A percentile compares a stretch with the other conserved stretches of the same genome.
phyloP scores from a whole-genome alignment of 2,329 filamentous ascomycete genomes.

The Pseudogymnoascus sp. region DNA sequence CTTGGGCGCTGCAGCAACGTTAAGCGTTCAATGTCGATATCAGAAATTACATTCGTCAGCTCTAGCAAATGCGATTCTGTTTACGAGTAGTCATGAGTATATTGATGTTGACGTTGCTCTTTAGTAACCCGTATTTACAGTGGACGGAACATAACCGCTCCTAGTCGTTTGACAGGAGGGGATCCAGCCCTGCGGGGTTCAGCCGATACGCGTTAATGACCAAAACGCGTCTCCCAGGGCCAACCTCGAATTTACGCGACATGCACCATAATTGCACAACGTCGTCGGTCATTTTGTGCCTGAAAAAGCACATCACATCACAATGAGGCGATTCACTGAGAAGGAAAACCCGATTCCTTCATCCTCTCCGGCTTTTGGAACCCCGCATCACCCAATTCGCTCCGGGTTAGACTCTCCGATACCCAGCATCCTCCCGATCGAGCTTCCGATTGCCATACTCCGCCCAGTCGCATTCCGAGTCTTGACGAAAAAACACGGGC shows the following conservation, averaged over 20 bases:
- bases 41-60: background rate
- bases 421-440: constrained; percentile 67
- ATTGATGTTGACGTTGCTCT: background rate
- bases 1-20: background rate
- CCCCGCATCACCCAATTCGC: constrained; percentile 71
- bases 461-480: constrained; percentile 88
- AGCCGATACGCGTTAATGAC: background rate
- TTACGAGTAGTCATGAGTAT: background rate
- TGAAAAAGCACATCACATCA: background rate
- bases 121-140: background rate
- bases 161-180: background rate
- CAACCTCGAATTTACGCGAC: constrained; percentile 3
- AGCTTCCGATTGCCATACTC: constrained; percentile 79
- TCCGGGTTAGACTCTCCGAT: constrained; percentile 40
- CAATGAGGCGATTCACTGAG: constrained; percentile 3
- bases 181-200: background rate
- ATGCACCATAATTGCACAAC: constrained; percentile 7
- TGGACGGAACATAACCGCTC: background rate
- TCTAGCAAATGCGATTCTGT: background rate
- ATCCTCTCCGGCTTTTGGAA: constrained; percentile 84
- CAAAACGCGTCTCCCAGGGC: constrained; percentile 3
- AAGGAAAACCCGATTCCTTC: constrained; percentile 62
- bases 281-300: background rate
- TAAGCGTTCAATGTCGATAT: background rate
- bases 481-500: constrained; percentile 94